These are phyloP conservation scores for Xylogone sp. DNA, from an alignment of 2,329 filamentous ascomycete genomes.

Conservation along the genomic window DNA sequence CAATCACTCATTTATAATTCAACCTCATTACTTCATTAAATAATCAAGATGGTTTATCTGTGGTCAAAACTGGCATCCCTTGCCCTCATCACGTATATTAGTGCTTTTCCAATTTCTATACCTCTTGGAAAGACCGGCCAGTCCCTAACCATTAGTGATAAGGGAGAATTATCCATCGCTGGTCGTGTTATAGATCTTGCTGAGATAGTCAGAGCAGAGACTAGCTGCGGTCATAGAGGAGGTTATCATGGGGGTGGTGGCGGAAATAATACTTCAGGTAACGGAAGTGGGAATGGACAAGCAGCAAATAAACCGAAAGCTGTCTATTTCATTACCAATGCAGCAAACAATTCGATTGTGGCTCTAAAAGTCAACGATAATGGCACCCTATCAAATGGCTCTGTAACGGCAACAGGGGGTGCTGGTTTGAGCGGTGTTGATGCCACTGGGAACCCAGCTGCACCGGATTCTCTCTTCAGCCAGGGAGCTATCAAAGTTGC, in stretches of 20 bases:
- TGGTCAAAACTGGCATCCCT: slow-evolving; percentile 1
- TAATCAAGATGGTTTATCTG: slow-evolving; percentile 6
- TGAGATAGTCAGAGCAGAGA: slow-evolving; percentile 5
- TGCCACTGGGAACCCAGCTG: slow-evolving; percentile 33
- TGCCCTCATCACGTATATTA: background rate
- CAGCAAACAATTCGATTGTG: slow-evolving; percentile 43
- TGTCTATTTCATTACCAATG: slow-evolving; percentile 54
- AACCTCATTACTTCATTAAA: no score
- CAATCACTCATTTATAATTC: no score
- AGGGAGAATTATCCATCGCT: slow-evolving; percentile 10
- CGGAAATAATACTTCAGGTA: no score
- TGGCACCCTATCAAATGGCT: slow-evolving; percentile 42
- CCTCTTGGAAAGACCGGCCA: slow-evolving; percentile 8
- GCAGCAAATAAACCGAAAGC: slow-evolving; percentile 31
- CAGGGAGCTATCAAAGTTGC: slow-evolving; percentile 47
- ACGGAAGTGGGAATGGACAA: background rate
- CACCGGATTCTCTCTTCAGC: slow-evolving; percentile 46
- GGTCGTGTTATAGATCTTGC: slow-evolving; percentile 8
- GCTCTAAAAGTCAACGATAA: slow-evolving; percentile 43
- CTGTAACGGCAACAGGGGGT: slow-evolving; percentile 43
- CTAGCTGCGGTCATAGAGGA: background rate
- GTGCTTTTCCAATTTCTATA: slow-evolving; percentile 5
- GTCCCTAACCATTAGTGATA: slow-evolving; percentile 9
- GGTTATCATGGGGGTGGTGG: background rate
- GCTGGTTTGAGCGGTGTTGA: slow-evolving; percentile 39